These are phyloP conservation scores for Talaromyces sp. DNA, from an alignment of 2,329 filamentous ascomycete genomes.

Conservation along the genomic window DNA sequence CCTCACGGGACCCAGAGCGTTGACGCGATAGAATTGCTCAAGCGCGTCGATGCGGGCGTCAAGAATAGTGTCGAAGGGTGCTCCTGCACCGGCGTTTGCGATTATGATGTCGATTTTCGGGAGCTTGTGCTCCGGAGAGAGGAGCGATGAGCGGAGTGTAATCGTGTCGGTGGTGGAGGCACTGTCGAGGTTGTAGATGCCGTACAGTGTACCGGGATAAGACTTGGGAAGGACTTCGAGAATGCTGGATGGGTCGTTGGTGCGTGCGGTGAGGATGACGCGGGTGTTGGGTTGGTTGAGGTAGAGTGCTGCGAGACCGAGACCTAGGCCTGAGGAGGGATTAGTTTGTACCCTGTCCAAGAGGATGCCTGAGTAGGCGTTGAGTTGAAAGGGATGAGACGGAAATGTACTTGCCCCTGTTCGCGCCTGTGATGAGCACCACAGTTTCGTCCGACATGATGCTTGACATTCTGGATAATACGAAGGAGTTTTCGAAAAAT, in stretches of 20 bases:
- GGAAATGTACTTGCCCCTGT: slow-evolving; percentile 12
- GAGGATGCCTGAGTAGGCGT: not conserved
- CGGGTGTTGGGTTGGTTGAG: slow-evolving; percentile 15
- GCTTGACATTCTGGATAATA: not conserved
- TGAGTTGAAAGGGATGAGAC: not conserved
- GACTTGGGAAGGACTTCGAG: slow-evolving; percentile 1
- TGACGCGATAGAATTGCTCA: slow-evolving; percentile 7
- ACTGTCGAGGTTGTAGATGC: slow-evolving; percentile 17
- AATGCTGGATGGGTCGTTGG: not conserved
- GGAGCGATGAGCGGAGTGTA: slow-evolving; percentile 3
- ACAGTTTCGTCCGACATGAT: slow-evolving; percentile 17
- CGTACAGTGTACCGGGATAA: slow-evolving; percentile 4
- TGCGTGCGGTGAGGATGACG: slow-evolving; percentile 16
- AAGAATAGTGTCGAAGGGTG: slow-evolving; percentile 6
- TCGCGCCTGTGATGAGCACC: slow-evolving; percentile 15
- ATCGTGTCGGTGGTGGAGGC: slow-evolving; percentile 13
- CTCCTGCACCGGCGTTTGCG: slow-evolving; percentile 15
- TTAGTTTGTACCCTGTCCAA: not conserved
- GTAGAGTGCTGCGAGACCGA: slow-evolving; percentile 15
- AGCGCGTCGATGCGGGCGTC: slow-evolving; percentile 8
- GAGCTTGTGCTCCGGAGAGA: not conserved
- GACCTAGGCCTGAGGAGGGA: slow-evolving; percentile 2
- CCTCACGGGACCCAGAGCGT: slow-evolving; percentile 9
- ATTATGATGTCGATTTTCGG: slow-evolving; percentile 16
- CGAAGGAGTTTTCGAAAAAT: not conserved